Evolutionary conservation across 352 stramenopile genomes (phyloP).

Genomic region (Pythium utonaiense): DNA sequence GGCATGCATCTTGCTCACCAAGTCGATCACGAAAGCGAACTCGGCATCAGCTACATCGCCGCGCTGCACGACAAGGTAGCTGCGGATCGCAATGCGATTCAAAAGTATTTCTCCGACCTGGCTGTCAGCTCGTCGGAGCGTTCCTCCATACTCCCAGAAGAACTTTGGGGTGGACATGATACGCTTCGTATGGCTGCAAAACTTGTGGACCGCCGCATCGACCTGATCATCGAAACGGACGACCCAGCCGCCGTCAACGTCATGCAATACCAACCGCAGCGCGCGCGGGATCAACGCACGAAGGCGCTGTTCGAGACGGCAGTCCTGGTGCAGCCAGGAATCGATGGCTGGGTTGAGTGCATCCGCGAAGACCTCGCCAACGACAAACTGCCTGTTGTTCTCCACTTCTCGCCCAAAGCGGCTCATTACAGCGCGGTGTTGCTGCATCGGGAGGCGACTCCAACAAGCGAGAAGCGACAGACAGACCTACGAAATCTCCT

Average conservation of each 20-base stretch:
- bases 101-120: neutral
- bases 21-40: neutral
- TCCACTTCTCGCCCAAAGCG: neutral
- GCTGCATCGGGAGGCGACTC: neutral
- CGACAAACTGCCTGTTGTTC: neutral
- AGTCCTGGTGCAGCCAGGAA: too few species aligned
- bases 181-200: neutral
- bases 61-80: too few species aligned
- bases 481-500: neutral
- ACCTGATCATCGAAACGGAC: neutral
- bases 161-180: slow-evolving; percentile 5
- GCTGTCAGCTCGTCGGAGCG: neutral
- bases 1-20: neutral
- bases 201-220: neutral
- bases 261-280: neutral
- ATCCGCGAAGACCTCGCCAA: neutral
- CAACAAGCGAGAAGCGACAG: neutral
- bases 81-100: too few species aligned
- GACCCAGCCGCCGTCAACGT: slow-evolving; percentile 6
- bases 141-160: neutral
- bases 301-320: too few species aligned
- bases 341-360: neutral
- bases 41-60: too few species aligned
- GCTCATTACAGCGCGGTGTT: neutral
- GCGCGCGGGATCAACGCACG: neutral